phyloP scores from a whole-genome alignment of 805 yeast genomes.

The Suhomyces faveliae region DNA sequence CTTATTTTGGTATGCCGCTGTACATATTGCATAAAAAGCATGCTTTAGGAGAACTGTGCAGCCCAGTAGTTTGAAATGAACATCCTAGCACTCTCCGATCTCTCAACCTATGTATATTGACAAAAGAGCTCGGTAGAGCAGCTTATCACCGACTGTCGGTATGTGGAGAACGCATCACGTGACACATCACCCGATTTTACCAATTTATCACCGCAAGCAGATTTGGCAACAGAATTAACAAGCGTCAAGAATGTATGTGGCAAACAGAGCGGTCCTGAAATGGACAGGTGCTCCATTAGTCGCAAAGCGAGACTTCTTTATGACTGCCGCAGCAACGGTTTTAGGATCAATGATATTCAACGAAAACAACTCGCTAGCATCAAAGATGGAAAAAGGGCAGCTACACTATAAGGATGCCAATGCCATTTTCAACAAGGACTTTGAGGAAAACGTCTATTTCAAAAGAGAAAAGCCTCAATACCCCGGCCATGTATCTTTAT shows the following conservation, averaged over 20 bases:
- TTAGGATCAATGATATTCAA: slow-evolving; percentile 33
- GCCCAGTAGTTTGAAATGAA: too few relatives aligned
- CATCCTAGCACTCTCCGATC: too few relatives aligned
- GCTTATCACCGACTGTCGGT: too few relatives aligned
- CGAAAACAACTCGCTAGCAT: slow-evolving; percentile 54
- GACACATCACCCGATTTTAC: neutral
- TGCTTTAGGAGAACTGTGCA: too few relatives aligned
- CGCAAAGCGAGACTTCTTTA: slow-evolving; percentile 9
- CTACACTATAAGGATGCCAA: slow-evolving; percentile 39
- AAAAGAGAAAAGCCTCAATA: slow-evolving; percentile 48
- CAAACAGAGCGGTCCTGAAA: neutral
- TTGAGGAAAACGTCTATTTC: slow-evolving; percentile 30
- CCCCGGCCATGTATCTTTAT: slow-evolving; percentile 79
- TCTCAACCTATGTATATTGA: too few relatives aligned
- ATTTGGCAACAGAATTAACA: slow-evolving; percentile 1
- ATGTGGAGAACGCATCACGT: neutral
- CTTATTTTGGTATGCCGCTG: too few relatives aligned
- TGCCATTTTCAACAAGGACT: slow-evolving; percentile 27
- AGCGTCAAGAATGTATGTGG: neutral
- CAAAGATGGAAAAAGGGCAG: slow-evolving; percentile 55
- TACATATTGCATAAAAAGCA: too few relatives aligned
- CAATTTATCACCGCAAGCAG: neutral
- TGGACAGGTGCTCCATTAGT: neutral
- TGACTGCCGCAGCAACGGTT: slow-evolving; percentile 17
- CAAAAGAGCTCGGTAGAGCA: too few relatives aligned